These are phyloP conservation scores for Leucaena leucocephala DNA, from an alignment of 306 rosid genomes.

Conservation along the genomic window DNA sequence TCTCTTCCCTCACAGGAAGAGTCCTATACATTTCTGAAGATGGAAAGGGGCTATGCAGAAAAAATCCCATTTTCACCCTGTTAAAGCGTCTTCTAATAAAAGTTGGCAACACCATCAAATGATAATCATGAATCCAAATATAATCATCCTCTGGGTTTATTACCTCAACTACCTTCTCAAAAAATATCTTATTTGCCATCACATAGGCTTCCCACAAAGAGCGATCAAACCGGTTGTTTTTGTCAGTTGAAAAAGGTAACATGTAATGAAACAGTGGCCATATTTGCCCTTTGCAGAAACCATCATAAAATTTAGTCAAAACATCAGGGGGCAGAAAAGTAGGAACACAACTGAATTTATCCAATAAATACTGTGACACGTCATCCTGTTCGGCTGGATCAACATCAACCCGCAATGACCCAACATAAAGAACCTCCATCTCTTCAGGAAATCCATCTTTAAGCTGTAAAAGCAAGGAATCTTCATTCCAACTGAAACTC, in stretches of 20 bases:
- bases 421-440: slow-evolving; percentile 74
- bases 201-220: slow-evolving; percentile 82
- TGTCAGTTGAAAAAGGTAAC: slow-evolving; percentile 73
- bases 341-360: slow-evolving; percentile 70
- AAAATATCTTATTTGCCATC: slow-evolving; percentile 71
- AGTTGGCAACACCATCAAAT: slow-evolving; percentile 84
- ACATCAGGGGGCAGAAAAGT: slow-evolving; percentile 70
- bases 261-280: slow-evolving; percentile 88
- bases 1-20: slow-evolving; percentile 84
- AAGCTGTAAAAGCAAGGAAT: slow-evolving; percentile 74
- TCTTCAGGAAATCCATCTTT: slow-evolving; percentile 80
- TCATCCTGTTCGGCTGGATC: slow-evolving; percentile 71
- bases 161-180: slow-evolving; percentile 72
- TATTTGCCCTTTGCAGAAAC: slow-evolving; percentile 77
- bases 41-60: slow-evolving; percentile 88
- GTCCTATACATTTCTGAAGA: slow-evolving; percentile 85
- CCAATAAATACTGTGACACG: slow-evolving; percentile 65
- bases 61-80: slow-evolving; percentile 80
- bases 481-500: slow-evolving; percentile 84
- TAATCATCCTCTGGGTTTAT: slow-evolving; percentile 82
- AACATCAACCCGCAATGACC: slow-evolving; percentile 63
- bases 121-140: slow-evolving; percentile 89
- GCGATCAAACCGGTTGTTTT: slow-evolving; percentile 70
- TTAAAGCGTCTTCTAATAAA: slow-evolving; percentile 75
- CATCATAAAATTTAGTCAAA: slow-evolving; percentile 68